Base-by-base conservation (phyloP, 352 stramenopile genomes). In the Phytophthora litchii region DNA sequence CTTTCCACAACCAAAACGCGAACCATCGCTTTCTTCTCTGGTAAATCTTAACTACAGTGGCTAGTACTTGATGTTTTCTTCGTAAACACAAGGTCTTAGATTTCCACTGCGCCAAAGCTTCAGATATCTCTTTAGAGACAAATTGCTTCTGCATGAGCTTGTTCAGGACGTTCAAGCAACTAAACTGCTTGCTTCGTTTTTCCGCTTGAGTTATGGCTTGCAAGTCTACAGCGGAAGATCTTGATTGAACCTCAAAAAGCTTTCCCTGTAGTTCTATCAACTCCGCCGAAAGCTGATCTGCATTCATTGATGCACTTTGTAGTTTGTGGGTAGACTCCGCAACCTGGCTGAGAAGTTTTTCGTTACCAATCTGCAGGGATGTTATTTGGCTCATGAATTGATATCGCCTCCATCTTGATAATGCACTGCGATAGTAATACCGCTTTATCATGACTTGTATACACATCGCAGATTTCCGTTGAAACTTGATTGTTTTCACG, bases 1-100 rank as follows among this genome's bases (percentile, higher is more conserved):
- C 40, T 14, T 78, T 78, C 72, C 69, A 81, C 4, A 43, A 3
- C 45, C 36, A 56, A 47, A 81, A 81, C 3, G 42, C 40, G 17
- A 64, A 35, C 3, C 19, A 40, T 7, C 55, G 34, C 25, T 53
- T 44, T 10, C 62, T 71, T 40, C 54, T 62, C 14, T 40, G 38
- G 21, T 49, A 37, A 31, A 67, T 64, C 16, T 41, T 53, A 48
- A 52, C 45, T 0, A 77, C 54, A 16, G 12, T 54, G n/a, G 9
- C 5, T 13, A 78, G 46, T 1, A 47, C 44, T 3, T 29, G 37
- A 1, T 60, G 16, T 27, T 60, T 54, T n/a, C 50, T 56, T 34
- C 17, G 43, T 8, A 43, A 10, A 13, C 13, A 6, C 3, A 23
- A 31, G 0, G 54, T 17, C 0, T 47, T 48, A 6, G 10, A 16